Evolutionary conservation across 116 monocot genomes (phyloP).

Genomic region (Zostera marina): DNA sequence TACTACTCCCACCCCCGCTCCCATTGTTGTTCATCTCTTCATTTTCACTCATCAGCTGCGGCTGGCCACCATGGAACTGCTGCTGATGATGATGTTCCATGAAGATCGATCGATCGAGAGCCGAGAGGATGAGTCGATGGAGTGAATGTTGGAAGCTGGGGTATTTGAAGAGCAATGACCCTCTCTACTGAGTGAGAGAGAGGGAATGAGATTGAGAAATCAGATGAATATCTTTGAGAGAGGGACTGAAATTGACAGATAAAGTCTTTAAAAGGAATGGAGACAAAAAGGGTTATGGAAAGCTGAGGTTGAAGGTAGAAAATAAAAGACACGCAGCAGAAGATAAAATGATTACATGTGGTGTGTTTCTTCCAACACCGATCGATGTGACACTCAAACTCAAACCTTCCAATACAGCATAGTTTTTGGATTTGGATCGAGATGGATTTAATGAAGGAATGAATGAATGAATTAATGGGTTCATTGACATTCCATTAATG

Average conservation of each 20-base stretch:
- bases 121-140: background rate
- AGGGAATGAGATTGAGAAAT: constrained; percentile 17
- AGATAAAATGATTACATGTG: constrained; percentile 31
- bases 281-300: constrained; percentile 47
- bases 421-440: background rate
- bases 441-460: background rate
- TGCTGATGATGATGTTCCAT: constrained; percentile 23
- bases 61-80: constrained; percentile 4
- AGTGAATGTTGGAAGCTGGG: background rate
- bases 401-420: background rate
- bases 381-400: constrained; percentile 1
- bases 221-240: constrained; percentile 62
- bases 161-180: constrained; percentile 17
- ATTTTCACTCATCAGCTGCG: constrained; percentile 10
- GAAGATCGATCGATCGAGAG: background rate
- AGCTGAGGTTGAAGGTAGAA: constrained; percentile 19
- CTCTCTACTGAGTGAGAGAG: background rate
- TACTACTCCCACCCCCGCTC: constrained; percentile 1
- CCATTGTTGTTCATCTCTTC: constrained; percentile 8
- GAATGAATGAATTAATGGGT: background rate
- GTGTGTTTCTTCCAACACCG: background rate
- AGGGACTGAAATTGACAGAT: constrained; percentile 83
- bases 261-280: constrained; percentile 36
- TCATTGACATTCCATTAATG: background rate
- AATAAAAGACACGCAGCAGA: constrained; percentile 26